Conservation (phyloP, 2,329 filamentous ascomycete species). For the Colletotrichum sp. region DNA sequence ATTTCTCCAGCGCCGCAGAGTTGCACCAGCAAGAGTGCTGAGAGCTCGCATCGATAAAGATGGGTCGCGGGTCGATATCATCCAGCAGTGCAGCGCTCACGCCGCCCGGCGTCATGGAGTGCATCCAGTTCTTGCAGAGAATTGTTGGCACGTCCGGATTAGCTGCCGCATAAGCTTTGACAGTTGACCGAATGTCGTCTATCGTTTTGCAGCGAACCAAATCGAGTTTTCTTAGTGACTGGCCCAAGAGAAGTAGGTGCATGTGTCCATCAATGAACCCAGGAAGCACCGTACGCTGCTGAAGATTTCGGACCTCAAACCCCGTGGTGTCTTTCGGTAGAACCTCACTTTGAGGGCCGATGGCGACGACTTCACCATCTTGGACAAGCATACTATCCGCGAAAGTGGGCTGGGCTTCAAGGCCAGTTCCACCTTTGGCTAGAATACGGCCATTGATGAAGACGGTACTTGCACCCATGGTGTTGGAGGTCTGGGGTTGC, state of each 20-base stretch:
- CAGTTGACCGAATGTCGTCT: constrained; percentile 39
- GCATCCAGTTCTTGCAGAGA: constrained; percentile 48
- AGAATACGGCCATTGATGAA: constrained; percentile 35
- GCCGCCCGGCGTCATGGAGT: constrained; percentile 44
- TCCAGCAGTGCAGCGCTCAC: constrained; percentile 46
- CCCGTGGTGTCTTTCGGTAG: neutral
- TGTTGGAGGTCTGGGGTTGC: neutral
- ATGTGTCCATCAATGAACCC: constrained; percentile 50
- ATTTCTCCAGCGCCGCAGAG: constrained; percentile 44
- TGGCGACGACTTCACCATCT: neutral
- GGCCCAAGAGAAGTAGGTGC: constrained; percentile 47
- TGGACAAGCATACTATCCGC: neutral
- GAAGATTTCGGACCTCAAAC: neutral
- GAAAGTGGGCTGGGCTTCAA: constrained; percentile 21
- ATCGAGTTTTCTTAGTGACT: constrained; percentile 41
- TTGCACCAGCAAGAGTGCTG: constrained; percentile 52
- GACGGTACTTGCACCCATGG: constrained; percentile 6
- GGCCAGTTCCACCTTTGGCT: constrained; percentile 25
- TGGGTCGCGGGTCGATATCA: constrained; percentile 46
- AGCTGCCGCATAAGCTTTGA: constrained; percentile 35
- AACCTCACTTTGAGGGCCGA: neutral
- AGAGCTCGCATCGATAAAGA: constrained; percentile 49
- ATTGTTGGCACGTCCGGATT: constrained; percentile 41
- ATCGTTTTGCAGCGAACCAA: constrained; percentile 39
- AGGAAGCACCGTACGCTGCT: constrained; percentile 29